Evolutionary conservation across 768 basidiomycete species (phyloP).

Genomic region (Mycena epipterygia): DNA sequence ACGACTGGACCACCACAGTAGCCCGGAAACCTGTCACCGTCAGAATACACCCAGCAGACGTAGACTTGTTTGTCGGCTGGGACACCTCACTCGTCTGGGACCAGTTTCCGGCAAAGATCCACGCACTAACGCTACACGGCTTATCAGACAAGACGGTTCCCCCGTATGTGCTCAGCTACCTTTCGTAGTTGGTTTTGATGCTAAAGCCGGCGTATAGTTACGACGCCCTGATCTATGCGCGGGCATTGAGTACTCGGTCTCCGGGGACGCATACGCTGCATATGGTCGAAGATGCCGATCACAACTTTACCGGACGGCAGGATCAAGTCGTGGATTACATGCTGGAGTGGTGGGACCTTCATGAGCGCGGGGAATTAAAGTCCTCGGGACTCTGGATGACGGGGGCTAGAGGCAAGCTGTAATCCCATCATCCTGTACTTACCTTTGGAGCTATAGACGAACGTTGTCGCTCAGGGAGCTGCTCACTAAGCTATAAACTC

Average conservation of each 20-base stretch:
- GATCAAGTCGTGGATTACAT: conserved; percentile 79
- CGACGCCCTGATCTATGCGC: conserved; percentile 79
- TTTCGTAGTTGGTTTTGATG: conserved; percentile 3
- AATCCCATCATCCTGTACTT: conserved; percentile 36
- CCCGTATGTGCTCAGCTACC: conserved; percentile 61
- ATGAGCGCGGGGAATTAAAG: conserved; percentile 59
- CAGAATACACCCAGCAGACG: conserved; percentile 68
- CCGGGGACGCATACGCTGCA: conserved; percentile 81
- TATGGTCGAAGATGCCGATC: conserved; percentile 81
- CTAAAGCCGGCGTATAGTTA: conserved; percentile 57
- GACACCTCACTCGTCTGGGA: conserved; percentile 79
- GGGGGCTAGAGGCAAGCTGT: conserved; percentile 65
- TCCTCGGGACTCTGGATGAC: conserved; percentile 75
- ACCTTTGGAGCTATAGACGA: conserved; percentile 16
- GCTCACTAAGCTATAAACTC: conserved; percentile 33
- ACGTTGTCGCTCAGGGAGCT: background rate
- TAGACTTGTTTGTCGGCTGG: conserved; percentile 74
- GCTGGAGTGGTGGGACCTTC: conserved; percentile 74
- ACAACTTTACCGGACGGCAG: conserved; percentile 80
- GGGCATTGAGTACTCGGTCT: conserved; percentile 65
- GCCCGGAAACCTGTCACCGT: conserved; percentile 71
- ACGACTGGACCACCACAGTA: conserved; percentile 73
- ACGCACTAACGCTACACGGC: conserved; percentile 88
- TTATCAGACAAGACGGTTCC: conserved; percentile 77
- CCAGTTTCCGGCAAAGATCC: conserved; percentile 69